Evolutionary conservation across 306 rosid genomes (phyloP).

Genomic region (Glycyrrhiza uralensis): DNA sequence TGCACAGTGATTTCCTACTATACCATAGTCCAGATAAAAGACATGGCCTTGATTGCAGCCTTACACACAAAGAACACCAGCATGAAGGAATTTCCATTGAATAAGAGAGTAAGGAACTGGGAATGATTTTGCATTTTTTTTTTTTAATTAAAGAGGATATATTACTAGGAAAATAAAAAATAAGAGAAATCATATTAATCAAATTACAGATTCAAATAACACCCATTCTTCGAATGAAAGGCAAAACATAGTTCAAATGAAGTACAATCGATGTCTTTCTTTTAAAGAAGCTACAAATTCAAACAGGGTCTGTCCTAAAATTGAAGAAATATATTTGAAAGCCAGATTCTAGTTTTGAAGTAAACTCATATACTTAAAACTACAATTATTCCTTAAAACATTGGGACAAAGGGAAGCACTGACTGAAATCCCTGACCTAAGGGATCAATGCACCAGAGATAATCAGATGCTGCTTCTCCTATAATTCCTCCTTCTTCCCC

Average conservation of each 20-base stretch:
- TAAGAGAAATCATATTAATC: neutral
- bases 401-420: conserved; percentile 1
- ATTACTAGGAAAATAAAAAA: neutral
- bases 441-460: conserved; percentile 99
- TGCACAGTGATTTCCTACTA: neutral
- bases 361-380: neutral
- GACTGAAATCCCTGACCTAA: conserved; percentile 57
- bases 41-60: neutral
- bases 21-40: neutral
- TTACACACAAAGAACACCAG: neutral
- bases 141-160: neutral
- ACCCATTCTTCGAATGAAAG: neutral
- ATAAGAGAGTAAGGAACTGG: neutral
- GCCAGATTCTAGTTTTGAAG: neutral
- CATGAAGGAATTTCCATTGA: conserved; percentile 1
- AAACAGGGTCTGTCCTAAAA: neutral
- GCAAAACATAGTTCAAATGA: neutral
- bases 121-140: too few relatives aligned
- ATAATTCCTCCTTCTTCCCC: conserved; percentile 98
- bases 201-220: neutral
- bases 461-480: conserved; percentile 85
- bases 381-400: neutral
- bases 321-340: conserved; percentile 7
- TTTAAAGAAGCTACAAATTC: conserved; percentile 11
- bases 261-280: neutral